These are phyloP conservation scores for Dothideomycetes sp. DNA, from an alignment of 2,329 filamentous ascomycete genomes.

Conservation along the genomic window DNA sequence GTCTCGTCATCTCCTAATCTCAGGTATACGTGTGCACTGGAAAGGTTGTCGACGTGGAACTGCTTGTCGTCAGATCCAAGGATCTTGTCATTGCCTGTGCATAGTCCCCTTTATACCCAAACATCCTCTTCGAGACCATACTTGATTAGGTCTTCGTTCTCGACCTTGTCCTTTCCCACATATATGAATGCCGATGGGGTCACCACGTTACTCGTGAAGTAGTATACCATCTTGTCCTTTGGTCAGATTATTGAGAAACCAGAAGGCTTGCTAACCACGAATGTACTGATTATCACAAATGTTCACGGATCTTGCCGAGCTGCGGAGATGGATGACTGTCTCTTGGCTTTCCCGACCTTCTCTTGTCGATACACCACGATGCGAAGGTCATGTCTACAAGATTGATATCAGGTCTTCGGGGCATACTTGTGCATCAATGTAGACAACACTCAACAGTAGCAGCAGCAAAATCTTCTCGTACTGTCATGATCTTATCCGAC, in stretches of 20 bases:
- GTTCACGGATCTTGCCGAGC: no score
- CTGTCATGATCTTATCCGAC: constrained; percentile 21
- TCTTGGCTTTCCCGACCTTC: no score
- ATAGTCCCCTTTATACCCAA: constrained; percentile 53
- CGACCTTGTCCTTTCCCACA: constrained; percentile 97
- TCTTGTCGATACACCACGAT: neutral
- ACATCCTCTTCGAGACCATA: constrained; percentile 92
- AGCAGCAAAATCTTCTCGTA: constrained; percentile 7
- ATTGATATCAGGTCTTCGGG: no score
- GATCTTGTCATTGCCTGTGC: no score
- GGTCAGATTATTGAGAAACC: no score
- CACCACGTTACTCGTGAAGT: constrained; percentile 81
- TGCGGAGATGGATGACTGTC: no score
- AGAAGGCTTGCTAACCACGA: no score
- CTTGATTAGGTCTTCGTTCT: constrained; percentile 96
- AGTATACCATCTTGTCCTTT: constrained; percentile 67
- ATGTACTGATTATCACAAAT: no score
- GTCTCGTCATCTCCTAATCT: constrained; percentile 66
- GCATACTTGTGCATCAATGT: constrained; percentile 10
- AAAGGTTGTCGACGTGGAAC: constrained; percentile 98
- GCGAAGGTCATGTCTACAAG: neutral
- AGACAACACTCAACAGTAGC: constrained; percentile 15
- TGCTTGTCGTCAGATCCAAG: constrained; percentile 26
- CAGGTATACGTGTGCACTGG: constrained; percentile 92
- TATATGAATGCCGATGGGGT: constrained; percentile 81